phyloP scores from a whole-genome alignment of 305 asterid genomes.

The Fraxinus angustifolia region DNA sequence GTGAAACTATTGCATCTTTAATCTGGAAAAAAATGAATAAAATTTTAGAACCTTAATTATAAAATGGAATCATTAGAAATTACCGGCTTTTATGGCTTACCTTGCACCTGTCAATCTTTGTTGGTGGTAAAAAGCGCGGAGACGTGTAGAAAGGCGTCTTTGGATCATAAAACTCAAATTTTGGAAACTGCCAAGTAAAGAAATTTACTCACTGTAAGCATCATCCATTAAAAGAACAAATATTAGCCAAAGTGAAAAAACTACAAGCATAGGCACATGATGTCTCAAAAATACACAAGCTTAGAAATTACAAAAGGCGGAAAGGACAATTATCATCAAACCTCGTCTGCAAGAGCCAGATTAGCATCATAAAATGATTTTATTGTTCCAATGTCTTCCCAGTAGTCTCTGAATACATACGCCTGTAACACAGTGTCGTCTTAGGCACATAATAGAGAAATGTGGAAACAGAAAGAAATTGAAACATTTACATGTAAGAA shows the following conservation, averaged over 20 bases:
- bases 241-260: not conserved
- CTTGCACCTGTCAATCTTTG: slow-evolving; percentile 83
- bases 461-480: not conserved
- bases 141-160: slow-evolving; percentile 94
- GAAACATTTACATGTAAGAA: not conserved
- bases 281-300: not conserved
- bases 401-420: slow-evolving; percentile 81
- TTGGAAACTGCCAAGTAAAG: slow-evolving; percentile 50
- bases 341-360: slow-evolving; percentile 87
- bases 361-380: slow-evolving; percentile 86
- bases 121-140: slow-evolving; percentile 91
- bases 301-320: not conserved
- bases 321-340: slow-evolving; percentile 16
- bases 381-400: slow-evolving; percentile 93
- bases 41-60: not conserved
- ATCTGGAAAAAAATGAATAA: slow-evolving; percentile 43
- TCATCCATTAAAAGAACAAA: not conserved
- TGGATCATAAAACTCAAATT: slow-evolving; percentile 84
- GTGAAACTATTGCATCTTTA: slow-evolving; percentile 91
- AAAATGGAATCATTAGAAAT: not conserved
- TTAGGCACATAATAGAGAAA: not conserved
- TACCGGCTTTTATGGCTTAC: slow-evolving; percentile 31
- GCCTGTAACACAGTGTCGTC: slow-evolving; percentile 43
- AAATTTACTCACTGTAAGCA: not conserved
- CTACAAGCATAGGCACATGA: not conserved